Base-by-base conservation (phyloP, 1,284 basidiomycete genomes). In the Ustilago tritici region DNA sequence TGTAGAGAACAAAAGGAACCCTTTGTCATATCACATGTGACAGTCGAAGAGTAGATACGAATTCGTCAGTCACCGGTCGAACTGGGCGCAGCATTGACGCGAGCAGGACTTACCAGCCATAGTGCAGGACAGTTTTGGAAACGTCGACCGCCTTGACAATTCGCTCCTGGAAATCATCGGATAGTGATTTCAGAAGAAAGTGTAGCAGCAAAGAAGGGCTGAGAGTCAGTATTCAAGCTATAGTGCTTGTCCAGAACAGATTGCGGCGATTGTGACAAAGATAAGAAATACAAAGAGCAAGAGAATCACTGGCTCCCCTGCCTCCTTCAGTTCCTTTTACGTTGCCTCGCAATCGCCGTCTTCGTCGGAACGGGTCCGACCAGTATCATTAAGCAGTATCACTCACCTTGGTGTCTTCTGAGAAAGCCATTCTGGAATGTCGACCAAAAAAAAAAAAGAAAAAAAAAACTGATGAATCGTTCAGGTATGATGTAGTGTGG, bases 1-100 rank as follows among this genome's bases (percentile, higher is more conserved):
- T 76, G 65, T 83, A 85, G 47, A 85, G 80, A 36, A 85, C 82
- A 59, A 85, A 85, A 38, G 84, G 84, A 15, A 85, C 82, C 83
- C 83, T 83, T 62, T 50, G 15, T 8, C 35, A 54, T 5, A 28
- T 35, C 43, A 54, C 55, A 55, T 11, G 50, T 28, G 19, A 40
- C 3, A 19, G 19, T 19, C n/a, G 40, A 6, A 31, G 32, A 28
- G 38, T 31, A 14, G 6, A 17, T 31, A 28, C 49, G 28, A 15
- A 32, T 11, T 15, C 15, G 46, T 59, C 36, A 60, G 50, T 12
- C 17, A 17, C 10, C 9, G 19, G 9, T 46, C 43, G 14, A 11
- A 9, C 17, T 46, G 43, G 40, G 40, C 40, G 15, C 15, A 41
- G 14, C 19, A 4, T 15, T 19, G n/a, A 19, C 7, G n/a, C 17